Evolutionary conservation across 148 eudicot species (phyloP), one percentile per base, ranked within the genome.

Genomic region (Rhododendron vialii): DNA sequence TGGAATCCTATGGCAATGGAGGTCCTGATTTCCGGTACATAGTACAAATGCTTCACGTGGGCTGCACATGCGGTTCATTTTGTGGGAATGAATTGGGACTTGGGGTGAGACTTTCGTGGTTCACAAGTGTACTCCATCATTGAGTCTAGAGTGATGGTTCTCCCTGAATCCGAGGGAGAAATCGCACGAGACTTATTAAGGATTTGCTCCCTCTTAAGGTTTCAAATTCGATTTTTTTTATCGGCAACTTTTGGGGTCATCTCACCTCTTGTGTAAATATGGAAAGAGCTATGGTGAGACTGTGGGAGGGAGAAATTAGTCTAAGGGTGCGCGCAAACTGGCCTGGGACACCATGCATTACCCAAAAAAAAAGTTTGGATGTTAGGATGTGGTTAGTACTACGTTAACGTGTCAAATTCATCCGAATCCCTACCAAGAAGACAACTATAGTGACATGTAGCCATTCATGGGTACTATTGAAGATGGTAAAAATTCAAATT

Each of bases 321-420:
- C 1, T 20, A 18, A 15, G 22, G 22, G 17, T 14, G 22, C 7
- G 24, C 1, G 1, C 20, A 55, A 55, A 7, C 2, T 55, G 7
- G 0, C 0, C 4, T 1, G 7, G 24, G 1, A 55, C 7, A 5
- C 0, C 1, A 0, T 5, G 3, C 7, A 18, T 55, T 55, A 2
- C 1, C 17, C 3, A 15, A 4, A 55, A 15, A 15, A 17, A 18
- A 17, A 18, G 61, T 55, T 18, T 55, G 61, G 61, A 55, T 55
- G 18, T 14, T 51, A n/a, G 57, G 57, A 51, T 51, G 4, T 51
- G 2, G 36, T 35, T 35, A 51, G 55, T 51, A 51, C 13, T 55
- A 18, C 18, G 61, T 55, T 55, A 55, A 55, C 61, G 20, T 55
- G 61, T 18, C 61, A 55, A 17, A 17, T 55, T 18, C 61, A 4